phyloP scores from a whole-genome alignment of 1,139 yeast genomes.

The Yamadazyma triangularis region DNA sequence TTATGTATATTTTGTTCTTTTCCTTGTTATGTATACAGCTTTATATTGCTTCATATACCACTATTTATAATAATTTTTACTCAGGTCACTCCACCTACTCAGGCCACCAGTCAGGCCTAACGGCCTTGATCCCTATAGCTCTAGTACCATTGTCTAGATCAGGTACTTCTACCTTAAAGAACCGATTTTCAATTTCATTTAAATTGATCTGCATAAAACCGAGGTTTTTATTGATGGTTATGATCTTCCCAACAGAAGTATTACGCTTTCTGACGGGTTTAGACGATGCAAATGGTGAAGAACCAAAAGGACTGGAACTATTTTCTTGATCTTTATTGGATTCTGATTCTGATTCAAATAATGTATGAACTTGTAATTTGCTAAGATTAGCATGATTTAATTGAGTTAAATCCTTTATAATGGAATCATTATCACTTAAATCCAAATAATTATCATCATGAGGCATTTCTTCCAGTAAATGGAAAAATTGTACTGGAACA shows the following conservation, averaged over 20 bases:
- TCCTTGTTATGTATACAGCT: no score
- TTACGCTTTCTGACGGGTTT: conserved; percentile 30
- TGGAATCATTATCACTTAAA: conserved; percentile 13
- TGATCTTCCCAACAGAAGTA: conserved; percentile 54
- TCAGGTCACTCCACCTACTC: no score
- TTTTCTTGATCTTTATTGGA: conserved; percentile 3
- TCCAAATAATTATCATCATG: conserved; percentile 10
- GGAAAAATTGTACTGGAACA: conserved; percentile 61
- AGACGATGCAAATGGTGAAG: conserved; percentile 32
- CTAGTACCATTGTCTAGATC: conserved; percentile 16
- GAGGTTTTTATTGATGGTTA: conserved; percentile 51
- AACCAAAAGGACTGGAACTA: not conserved
- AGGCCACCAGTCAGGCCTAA: conserved; percentile 70
- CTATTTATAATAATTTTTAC: no score
- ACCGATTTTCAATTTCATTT: conserved; percentile 32
- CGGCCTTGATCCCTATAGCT: conserved; percentile 43
- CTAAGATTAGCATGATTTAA: conserved; percentile 16
- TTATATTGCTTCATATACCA: no score
- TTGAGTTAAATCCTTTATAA: conserved; percentile 13
- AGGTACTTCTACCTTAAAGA: conserved; percentile 29
- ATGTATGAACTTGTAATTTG: conserved; percentile 22
- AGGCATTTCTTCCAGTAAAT: conserved; percentile 10
- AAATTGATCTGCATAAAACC: conserved; percentile 63
- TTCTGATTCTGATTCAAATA: conserved; percentile 8
- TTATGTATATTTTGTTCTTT: no score